Base-by-base conservation (phyloP, 2,329 filamentous ascomycete species). In the Rhynchosporium agropyri region DNA sequence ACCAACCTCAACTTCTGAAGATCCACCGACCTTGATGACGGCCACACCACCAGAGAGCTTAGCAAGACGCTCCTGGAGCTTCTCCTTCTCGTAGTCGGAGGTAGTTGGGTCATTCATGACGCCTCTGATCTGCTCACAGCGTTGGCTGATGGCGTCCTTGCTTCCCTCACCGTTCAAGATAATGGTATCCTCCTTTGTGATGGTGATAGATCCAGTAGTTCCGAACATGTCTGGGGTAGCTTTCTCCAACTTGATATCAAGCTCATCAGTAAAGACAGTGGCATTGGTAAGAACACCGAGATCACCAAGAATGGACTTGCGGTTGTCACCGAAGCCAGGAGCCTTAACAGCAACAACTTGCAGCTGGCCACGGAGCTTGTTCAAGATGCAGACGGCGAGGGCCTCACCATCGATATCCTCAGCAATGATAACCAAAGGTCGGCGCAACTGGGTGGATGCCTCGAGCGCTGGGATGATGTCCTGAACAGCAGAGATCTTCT, bases 41-140 rank as follows among this genome's bases (percentile, higher is more conserved):
- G 95, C 95, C 73, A 99, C 95, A 85, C 95, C 95, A 69, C 95
- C 95, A 71, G 95, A 98, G 71, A 99, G 91, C 89, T 99, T 99
- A 73, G 95, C 95, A 66, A 99, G 91, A 82, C 95, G 95, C 85
- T 99, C 95, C 83, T 98, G 95, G 70, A 99, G 91, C 88, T 99
- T 99, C 90, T 99, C 95, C 87, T 97, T 98, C 87, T 99, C 95
- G 82, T 99, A 99, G 76, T 99, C 95, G 55, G 93, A 97, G 69
- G 95, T 99, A 73, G 86, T 89, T 70, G 94, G 90, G 82, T 99
- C 95, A 67, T 83, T 85, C 83, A 97, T 97, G 80, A 98, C 92
- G 71, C 94, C 93, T 72, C 95, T 93, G 80, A 99, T 99, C 84
- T 99, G 95, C 83, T 99, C 95, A 81, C 95, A 98, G 77, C 95